Conservation (phyloP, 768 basidiomycete genomes). For the Boletus rubroflammeus region DNA sequence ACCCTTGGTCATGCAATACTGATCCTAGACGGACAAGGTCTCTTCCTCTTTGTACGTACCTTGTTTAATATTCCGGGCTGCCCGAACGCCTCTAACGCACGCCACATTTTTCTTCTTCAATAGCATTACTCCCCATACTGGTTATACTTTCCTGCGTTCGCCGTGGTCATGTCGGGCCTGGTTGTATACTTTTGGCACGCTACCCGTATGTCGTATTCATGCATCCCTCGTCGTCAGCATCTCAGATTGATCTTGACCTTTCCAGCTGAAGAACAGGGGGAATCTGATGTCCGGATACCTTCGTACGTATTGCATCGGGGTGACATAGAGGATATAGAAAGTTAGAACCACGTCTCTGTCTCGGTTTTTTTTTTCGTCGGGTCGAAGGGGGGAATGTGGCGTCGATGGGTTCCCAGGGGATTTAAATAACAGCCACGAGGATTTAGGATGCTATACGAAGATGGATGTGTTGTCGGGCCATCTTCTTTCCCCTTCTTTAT, state of each 20-base stretch:
- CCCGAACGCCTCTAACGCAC: background rate
- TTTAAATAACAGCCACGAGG: no score
- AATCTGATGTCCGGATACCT: conserved; percentile 28
- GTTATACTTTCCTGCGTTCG: conserved; percentile 83
- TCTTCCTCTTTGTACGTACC: conserved; percentile 50
- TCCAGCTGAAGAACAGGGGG: conserved; percentile 71
- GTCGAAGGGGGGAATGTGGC: no score
- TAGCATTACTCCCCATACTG: conserved; percentile 83
- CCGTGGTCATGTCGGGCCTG: conserved; percentile 64
- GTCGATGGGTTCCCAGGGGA: no score
- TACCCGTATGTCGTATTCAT: conserved; percentile 55
- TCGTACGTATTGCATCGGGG: conserved; percentile 7
- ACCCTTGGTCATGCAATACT: background rate
- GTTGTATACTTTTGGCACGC: conserved; percentile 84
- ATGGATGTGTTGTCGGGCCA: no score
- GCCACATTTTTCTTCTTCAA: background rate
- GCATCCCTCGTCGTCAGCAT: background rate
- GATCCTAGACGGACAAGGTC: conserved; percentile 27
- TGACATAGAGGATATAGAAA: conserved; percentile 15
- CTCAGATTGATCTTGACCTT: background rate
- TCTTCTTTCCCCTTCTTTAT: no score
- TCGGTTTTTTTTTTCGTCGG: no score
- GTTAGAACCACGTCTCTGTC: background rate
- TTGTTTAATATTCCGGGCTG: background rate
- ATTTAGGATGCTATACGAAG: no score